A percentile compares a stretch with the other conserved stretches of the same genome.
phyloP scores from a whole-genome alignment of 2,329 filamentous ascomycete species.

The Aquanectria penicillioides region DNA sequence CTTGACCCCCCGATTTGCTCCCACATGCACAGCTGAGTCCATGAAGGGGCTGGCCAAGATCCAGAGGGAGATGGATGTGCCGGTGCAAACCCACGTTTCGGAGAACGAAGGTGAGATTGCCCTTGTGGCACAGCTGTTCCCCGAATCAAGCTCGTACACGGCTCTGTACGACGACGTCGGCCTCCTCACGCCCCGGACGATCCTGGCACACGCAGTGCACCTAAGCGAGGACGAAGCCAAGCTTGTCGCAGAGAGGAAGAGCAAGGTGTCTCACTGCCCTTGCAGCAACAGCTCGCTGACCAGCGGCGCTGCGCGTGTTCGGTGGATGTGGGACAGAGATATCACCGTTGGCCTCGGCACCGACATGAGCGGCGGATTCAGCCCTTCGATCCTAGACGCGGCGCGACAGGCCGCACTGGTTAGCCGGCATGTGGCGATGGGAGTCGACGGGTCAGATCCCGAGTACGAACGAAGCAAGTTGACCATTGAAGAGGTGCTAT shows the following conservation, averaged over 20 bases:
- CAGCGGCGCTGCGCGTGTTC: conserved; percentile 79
- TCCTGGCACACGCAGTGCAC: conserved; percentile 88
- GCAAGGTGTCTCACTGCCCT: conserved; percentile 86
- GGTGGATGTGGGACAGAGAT: conserved; percentile 77
- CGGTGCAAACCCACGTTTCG: conserved; percentile 88
- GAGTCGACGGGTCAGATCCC: conserved; percentile 41
- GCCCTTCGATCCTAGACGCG: conserved; percentile 82
- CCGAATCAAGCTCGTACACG: conserved; percentile 71
- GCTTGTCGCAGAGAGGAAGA: conserved; percentile 68
- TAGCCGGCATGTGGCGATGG: conserved; percentile 75
- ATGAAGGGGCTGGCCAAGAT: conserved; percentile 73
- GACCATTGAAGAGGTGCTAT: conserved; percentile 86
- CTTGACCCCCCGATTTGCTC: conserved; percentile 79
- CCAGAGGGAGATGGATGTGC: conserved; percentile 69
- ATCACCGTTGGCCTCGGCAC: conserved; percentile 88
- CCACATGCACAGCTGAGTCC: conserved; percentile 66
- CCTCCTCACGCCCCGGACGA: conserved; percentile 76
- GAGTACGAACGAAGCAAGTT: conserved; percentile 68
- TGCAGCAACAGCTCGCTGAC: conserved; percentile 86
- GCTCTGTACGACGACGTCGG: conserved; percentile 80
- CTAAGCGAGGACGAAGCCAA: conserved; percentile 72
- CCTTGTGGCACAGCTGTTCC: conserved; percentile 78
- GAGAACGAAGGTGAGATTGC: conserved; percentile 81
- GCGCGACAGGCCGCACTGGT: conserved; percentile 84
- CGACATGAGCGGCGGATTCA: conserved; percentile 90